Percentiles rank a stretch among this genome's conserved stretches.
Evolutionary conservation across 116 monocot species (phyloP).

Genomic region (Phalaenopsis hybrid): DNA sequence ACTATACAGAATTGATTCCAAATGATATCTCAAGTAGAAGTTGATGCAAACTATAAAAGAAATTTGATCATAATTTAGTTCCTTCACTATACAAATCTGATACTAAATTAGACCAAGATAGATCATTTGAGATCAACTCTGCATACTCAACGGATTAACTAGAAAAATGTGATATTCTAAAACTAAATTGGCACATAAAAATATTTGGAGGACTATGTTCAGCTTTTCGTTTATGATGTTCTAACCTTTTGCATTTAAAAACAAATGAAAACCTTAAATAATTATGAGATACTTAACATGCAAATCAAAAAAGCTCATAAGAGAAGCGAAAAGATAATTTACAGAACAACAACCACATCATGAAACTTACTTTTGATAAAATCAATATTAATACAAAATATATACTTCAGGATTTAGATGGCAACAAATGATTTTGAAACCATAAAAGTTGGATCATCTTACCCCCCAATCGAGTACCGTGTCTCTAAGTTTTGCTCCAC

Average conservation of each 20-base stretch:
- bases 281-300: neutral
- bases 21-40: too few species aligned
- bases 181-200: too few species aligned
- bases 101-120: too few species aligned
- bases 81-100: too few species aligned
- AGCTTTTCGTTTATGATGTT: too few species aligned
- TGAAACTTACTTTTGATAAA: neutral
- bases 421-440: neutral
- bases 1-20: too few species aligned
- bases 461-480: constrained; percentile 99
- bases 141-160: too few species aligned
- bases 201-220: too few species aligned
- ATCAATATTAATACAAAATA: neutral
- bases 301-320: neutral
- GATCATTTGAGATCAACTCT: too few species aligned
- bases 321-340: neutral
- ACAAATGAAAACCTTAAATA: neutral
- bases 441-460: neutral
- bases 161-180: too few species aligned
- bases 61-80: too few species aligned
- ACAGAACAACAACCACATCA: neutral
- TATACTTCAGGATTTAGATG: neutral
- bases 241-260: neutral
- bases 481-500: constrained; percentile 76
- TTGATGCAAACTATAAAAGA: too few species aligned